Base-by-base conservation (phyloP, 768 basidiomycete genomes). In the Amanita muscaria region DNA sequence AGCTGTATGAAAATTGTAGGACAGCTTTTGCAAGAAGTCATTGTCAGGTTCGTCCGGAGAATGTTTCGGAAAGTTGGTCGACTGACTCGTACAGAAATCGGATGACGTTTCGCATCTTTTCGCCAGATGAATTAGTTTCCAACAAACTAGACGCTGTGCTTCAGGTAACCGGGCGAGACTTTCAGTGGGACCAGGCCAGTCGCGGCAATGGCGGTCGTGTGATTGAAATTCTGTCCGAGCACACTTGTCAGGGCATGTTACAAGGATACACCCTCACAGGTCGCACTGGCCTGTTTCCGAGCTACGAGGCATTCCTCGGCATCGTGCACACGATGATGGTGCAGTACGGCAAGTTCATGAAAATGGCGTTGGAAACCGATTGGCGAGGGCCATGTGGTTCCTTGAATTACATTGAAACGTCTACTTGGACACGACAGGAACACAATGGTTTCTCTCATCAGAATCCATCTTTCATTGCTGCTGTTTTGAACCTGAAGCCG, bases 231-330 rank as follows among this genome's bases (percentile, higher is more conserved):
- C 77, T 93, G 14, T 88, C 83, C 5, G 88, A 89, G 56, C 88
- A 91, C 56, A 88, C 86, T 8, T 85, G 85, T 52, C 86, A 91
- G 58, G 88, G 84, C 18, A 90, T 90, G 82, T 68, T 93, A 10
- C 88, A 96, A 62, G 90, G 91, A 2, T 93, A 93, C 62, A 90
- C 88, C 5, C 75, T 96, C 36, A 93, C 91, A 0, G 91, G 91
- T 7, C 71, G 83, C 31, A 84, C 82, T 0, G 89, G 78, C 10
- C 68, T 93, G 25, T 89, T 94, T 76, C 89, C 91, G 2, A 83
- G 79, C 22, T 92, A 94, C 59, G 91, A 94, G 59, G 83, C 88
- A 0, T 96, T 94, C 74, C 68, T 92, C 34, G 88, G 88, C 34
- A 92, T 92, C 60, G 63, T 92, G 21, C 81, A 84, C 44, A 92